phyloP scores from a whole-genome alignment of 495 filamentous ascomycete species.

The Aspergillus heteromorphus region DNA sequence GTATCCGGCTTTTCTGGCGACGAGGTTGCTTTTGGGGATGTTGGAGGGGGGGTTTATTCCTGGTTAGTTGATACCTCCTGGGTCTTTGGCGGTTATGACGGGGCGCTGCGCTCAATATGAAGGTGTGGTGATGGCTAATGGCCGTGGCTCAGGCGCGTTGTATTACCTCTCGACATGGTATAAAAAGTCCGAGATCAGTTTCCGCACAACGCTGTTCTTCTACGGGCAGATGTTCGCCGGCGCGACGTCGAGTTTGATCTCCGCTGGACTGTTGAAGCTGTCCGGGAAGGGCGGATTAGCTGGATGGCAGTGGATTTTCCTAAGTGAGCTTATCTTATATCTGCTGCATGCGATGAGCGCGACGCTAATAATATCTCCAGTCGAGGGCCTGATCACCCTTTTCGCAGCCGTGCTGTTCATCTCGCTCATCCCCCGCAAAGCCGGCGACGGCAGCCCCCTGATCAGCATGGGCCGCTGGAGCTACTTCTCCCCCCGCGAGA shows the following conservation, averaged over 20 bases:
- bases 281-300: conserved; percentile 41
- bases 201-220: conserved; percentile 51
- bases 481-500: conserved; percentile 40
- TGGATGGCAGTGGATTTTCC: conserved; percentile 62
- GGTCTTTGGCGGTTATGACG: no score
- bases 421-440: conserved; percentile 40
- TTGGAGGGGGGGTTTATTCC: conserved; percentile 58
- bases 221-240: conserved; percentile 50
- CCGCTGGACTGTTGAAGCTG: conserved; percentile 46
- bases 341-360: no score
- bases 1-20: conserved; percentile 45
- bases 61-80: no score
- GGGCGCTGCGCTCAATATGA: no score
- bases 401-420: conserved; percentile 47
- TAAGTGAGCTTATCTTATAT: conserved; percentile 29
- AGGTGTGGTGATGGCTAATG: no score
- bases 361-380: conserved; percentile 13
- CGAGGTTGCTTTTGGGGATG: conserved; percentile 51
- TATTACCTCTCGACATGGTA: conserved; percentile 59
- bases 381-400: conserved; percentile 50
- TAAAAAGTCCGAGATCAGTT: conserved; percentile 50
- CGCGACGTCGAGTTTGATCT: conserved; percentile 49
- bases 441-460: conserved; percentile 36
- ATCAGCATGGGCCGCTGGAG: conserved; percentile 37
- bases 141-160: conserved; percentile 51